Base-by-base conservation (phyloP, 1,284 basidiomycete genomes). In the Trichosporon faecale region DNA sequence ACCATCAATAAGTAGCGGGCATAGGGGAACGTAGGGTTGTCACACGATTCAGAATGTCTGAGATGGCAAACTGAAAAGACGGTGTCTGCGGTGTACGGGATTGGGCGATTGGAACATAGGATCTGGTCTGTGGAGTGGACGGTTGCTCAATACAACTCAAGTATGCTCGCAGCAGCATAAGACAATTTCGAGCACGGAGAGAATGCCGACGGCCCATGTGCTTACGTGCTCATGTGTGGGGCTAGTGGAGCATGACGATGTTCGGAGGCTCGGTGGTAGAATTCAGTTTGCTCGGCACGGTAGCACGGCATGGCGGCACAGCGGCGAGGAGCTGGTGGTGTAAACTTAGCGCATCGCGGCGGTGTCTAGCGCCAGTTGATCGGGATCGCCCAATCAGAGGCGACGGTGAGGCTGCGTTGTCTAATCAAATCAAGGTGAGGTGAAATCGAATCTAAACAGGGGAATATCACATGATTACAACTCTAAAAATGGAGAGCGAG, bases 351-450 rank as follows among this genome's bases (percentile, higher is more conserved):
- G 49, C 46, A 49, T 23, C 21, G 46, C n/a, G 46, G 46, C 21
- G n/a, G 21, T n/a, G 27, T 29, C 55, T 60, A 21, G 55, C 27
- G 55, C 27, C n/a, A 33, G 57, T 61, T 31, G 57, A 31, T 61
- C 55, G 57, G 57, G 27, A 61, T 61, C 57, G 27, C 3, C 57
- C 57, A 61, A 61, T 61, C 57, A 61, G 27, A 31, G 16, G 57
- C 27, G 16, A 8, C 27, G 29, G 2, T 12, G 57, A 9, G 7
- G 57, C 29, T 31, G 57, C 29, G 57, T 61, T 61, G 57, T 61
- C 57, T 61, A 61, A 61, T 61, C 57, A 61, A 61, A 61, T 61
- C 57, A 61, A 61, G 27, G 29, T 27, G 55, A 18, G 18, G 12
- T 16, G 27, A 60, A 60, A 60, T 60, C 25, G 55, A 60, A 31